Conservation (phyloP, 2,329 filamentous ascomycete species). For the Penicillium sp. region DNA sequence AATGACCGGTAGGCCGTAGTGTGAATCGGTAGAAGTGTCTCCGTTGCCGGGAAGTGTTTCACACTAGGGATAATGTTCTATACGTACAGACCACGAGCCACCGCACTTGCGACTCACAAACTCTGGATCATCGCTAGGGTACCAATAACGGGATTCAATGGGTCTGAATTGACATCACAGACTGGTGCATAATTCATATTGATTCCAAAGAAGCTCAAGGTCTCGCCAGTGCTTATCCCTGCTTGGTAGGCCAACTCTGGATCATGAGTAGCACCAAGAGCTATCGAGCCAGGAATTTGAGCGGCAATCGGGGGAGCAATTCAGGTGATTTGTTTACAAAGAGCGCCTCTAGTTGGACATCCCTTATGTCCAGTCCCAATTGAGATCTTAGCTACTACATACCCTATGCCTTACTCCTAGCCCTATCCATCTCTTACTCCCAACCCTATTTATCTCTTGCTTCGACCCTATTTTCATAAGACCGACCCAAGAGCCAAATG, state of each 20-base stretch:
- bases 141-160: conserved; percentile 43
- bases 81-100: conserved; percentile 36
- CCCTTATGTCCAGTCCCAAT: conserved; percentile 37
- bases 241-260: conserved; percentile 33
- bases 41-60: conserved; percentile 46
- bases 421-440: too few relatives aligned
- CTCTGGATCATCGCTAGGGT: conserved; percentile 40
- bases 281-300: conserved; percentile 43
- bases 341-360: too few relatives aligned
- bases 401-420: too few relatives aligned
- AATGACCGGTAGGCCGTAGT: conserved; percentile 41
- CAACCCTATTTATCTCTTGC: too few relatives aligned
- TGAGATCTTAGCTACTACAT: too few relatives aligned
- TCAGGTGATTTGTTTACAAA: conserved; percentile 43
- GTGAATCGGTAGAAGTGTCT: conserved; percentile 43
- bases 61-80: conserved; percentile 40
- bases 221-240: conserved; percentile 38
- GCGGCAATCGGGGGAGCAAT: conserved; percentile 39
- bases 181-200: conserved; percentile 47
- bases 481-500: too few relatives aligned
- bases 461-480: too few relatives aligned
- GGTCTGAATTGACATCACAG: conserved; percentile 44
- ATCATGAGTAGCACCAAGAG: conserved; percentile 41
- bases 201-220: conserved; percentile 38
- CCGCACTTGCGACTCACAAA: conserved; percentile 39